These are phyloP conservation scores for Cryptococcus sp. DNA, from an alignment of 1,284 basidiomycete genomes.

Conservation along the genomic window DNA sequence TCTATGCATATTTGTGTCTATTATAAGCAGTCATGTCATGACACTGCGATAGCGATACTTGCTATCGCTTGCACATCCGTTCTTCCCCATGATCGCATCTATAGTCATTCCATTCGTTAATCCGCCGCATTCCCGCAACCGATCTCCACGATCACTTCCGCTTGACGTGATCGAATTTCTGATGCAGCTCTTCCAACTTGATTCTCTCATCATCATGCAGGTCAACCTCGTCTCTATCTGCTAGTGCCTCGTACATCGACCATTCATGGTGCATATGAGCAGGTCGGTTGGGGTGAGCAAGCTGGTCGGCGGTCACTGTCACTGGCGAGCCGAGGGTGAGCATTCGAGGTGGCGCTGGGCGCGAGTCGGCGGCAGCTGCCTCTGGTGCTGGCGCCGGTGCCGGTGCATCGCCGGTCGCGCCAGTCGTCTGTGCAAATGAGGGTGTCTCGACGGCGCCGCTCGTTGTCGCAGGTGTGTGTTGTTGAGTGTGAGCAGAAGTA, in stretches of 20 bases:
- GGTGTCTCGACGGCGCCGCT: no score
- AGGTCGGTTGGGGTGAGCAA: conserved; percentile 8
- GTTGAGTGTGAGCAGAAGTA: background rate
- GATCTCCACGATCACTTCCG: conserved; percentile 14
- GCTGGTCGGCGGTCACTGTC: no score
- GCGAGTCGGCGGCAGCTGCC: background rate
- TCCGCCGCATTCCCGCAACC: conserved; percentile 1
- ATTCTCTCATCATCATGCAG: conserved; percentile 41
- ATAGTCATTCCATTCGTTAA: background rate
- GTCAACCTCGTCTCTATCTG: conserved; percentile 42
- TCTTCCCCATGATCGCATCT: no score
- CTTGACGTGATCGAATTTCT: conserved; percentile 32
- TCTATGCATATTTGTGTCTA: no score
- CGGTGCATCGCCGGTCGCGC: no score
- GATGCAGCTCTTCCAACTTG: conserved; percentile 30
- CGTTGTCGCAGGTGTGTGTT: no score
- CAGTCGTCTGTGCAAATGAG: no score
- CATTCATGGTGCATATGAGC: conserved; percentile 31
- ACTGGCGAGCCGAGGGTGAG: conserved; percentile 2
- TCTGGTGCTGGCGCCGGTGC: no score
- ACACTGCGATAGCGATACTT: no score
- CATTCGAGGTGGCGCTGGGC: background rate
- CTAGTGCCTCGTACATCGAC: conserved; percentile 35
- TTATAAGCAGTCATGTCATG: no score
- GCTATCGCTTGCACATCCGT: no score